Evolutionary conservation across 2,329 filamentous ascomycete genomes (phyloP).

Genomic region (Paramyrothecium roridum): DNA sequence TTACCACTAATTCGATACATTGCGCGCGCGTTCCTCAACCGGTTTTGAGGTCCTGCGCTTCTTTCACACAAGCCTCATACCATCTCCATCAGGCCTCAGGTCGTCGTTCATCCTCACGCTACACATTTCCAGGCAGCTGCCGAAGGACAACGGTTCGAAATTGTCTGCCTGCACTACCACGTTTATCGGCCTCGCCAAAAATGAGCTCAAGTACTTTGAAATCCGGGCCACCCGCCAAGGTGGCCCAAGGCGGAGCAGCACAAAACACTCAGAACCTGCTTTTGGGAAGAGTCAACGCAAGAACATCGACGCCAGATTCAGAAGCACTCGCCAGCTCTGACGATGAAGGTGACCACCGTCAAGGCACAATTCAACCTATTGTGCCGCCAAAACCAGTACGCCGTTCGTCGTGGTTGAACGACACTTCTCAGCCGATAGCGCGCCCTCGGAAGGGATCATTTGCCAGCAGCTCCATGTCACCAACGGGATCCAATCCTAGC

Average conservation of each 20-base stretch:
- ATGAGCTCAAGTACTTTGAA: conserved; percentile 54
- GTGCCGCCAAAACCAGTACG: conserved; percentile 61
- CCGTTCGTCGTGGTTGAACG: conserved; percentile 82
- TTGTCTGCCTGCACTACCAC: conserved; percentile 8
- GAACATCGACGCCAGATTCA: conserved; percentile 88
- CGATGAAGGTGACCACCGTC: conserved; percentile 75
- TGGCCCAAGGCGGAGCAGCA: conserved; percentile 44
- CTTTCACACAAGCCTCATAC: neutral
- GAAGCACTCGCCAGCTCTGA: conserved; percentile 93
- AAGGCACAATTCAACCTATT: conserved; percentile 45
- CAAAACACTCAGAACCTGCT: conserved; percentile 62
- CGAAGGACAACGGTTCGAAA: neutral
- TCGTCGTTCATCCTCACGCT: no score
- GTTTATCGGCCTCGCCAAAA: neutral
- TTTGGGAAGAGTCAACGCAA: conserved; percentile 72
- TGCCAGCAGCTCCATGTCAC: conserved; percentile 72
- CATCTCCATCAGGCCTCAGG: no score
- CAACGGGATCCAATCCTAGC: conserved; percentile 74
- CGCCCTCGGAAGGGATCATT: conserved; percentile 75
- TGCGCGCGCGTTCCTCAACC: neutral
- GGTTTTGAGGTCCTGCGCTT: neutral
- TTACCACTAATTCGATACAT: neutral
- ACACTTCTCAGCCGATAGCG: conserved; percentile 63
- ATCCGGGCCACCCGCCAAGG: conserved; percentile 47
- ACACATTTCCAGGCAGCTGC: no score